A percentile compares a stretch with the other conserved stretches of the same genome.
These are phyloP conservation scores for Cercospora berteroae DNA, from an alignment of 2,329 filamentous ascomycete species.

Conservation along the genomic window DNA sequence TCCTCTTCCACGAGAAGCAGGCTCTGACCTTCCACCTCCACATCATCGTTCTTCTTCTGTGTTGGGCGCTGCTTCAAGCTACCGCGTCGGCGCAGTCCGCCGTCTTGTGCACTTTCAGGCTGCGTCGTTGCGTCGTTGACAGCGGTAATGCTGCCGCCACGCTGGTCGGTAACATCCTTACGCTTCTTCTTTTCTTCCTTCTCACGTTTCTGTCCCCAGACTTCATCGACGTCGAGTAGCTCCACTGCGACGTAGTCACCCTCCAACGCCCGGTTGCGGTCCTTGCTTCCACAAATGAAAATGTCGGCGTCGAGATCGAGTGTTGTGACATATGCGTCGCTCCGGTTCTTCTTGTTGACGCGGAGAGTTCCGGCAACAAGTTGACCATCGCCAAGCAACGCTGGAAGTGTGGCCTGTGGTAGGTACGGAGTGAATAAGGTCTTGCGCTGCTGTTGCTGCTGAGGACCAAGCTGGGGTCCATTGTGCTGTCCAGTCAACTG, in stretches of 20 bases:
- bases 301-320: conserved; percentile 96
- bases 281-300: conserved; percentile 99
- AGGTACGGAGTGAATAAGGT: conserved; percentile 98
- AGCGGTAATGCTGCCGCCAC: conserved; percentile 69
- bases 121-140: conserved; percentile 60
- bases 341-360: conserved; percentile 99
- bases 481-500: conserved; percentile 46
- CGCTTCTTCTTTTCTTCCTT: conserved; percentile 99
- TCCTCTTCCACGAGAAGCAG: conserved; percentile 95
- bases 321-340: conserved; percentile 95
- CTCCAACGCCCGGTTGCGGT: conserved; percentile 93
- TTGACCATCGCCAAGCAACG: conserved; percentile 84
- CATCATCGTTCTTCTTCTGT: conserved; percentile 99
- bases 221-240: conserved; percentile 94
- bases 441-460: conserved; percentile 90
- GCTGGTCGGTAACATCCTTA: conserved; percentile 94
- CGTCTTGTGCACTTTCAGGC: conserved; percentile 64
- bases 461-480: conserved; percentile 43
- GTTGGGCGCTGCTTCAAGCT: conserved; percentile 95
- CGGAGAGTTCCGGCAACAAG: conserved; percentile 94
- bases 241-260: conserved; percentile 95
- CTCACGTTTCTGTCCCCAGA: conserved; percentile 97
- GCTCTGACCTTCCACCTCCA: conserved; percentile 97
- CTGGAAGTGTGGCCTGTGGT: conserved; percentile 88
- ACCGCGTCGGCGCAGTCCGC: conserved; percentile 85